phyloP scores from a whole-genome alignment of 352 stramenopile species.

The Pythium aquatile region DNA sequence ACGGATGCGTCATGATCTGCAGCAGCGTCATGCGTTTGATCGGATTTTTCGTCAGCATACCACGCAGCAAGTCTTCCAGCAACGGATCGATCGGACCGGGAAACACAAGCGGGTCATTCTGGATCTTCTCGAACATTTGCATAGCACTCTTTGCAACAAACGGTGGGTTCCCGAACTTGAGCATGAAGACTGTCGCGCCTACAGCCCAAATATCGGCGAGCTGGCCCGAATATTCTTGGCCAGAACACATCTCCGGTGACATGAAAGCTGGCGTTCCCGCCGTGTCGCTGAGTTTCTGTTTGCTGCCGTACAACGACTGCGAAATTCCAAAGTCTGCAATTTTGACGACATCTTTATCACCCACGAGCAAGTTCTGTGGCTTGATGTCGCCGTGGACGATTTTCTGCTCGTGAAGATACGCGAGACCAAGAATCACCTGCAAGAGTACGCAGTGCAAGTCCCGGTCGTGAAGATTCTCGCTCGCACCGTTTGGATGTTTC shows the following conservation, averaged over 20 bases:
- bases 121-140: slow-evolving; percentile 88
- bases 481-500: slow-evolving; percentile 40
- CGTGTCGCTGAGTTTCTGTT: slow-evolving; percentile 76
- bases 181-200: slow-evolving; percentile 87
- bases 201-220: slow-evolving; percentile 91
- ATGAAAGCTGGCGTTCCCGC: slow-evolving; percentile 91
- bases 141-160: slow-evolving; percentile 89
- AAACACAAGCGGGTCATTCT: slow-evolving; percentile 72
- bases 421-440: slow-evolving; percentile 79
- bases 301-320: slow-evolving; percentile 78
- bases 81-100: slow-evolving; percentile 48
- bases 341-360: slow-evolving; percentile 87
- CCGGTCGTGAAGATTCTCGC: slow-evolving; percentile 55
- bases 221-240: slow-evolving; percentile 80
- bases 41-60: slow-evolving; percentile 69
- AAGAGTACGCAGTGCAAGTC: slow-evolving; percentile 74
- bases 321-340: slow-evolving; percentile 92
- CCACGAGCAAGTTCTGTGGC: slow-evolving; percentile 86
- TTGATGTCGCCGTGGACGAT: slow-evolving; percentile 89
- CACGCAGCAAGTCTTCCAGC: slow-evolving; percentile 52
- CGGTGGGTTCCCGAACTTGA: slow-evolving; percentile 84
- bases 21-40: slow-evolving; percentile 54
- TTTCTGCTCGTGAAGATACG: slow-evolving; percentile 88
- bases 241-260: slow-evolving; percentile 91
- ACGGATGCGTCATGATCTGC: slow-evolving; percentile 75